A percentile compares a stretch with the other conserved stretches of the same genome.
Evolutionary conservation across 2,329 filamentous ascomycete genomes (phyloP).

Genomic region (Aspergillus spinulosporus): DNA sequence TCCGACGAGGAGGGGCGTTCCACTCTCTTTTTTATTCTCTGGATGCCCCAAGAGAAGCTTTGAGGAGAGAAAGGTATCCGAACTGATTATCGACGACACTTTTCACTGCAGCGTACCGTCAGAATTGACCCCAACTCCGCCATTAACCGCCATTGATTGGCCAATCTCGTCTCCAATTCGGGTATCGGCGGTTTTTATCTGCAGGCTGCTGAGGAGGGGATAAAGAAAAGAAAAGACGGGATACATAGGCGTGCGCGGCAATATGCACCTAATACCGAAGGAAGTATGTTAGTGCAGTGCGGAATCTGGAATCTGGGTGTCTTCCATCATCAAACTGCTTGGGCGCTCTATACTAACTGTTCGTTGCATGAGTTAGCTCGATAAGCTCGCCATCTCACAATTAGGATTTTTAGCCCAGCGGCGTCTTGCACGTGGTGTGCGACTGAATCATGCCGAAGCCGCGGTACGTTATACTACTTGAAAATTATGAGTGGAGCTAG

Average conservation of each 20-base stretch:
- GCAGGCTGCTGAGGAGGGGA: conserved; percentile 18
- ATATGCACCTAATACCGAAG: conserved; percentile 50
- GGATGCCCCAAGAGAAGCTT: background rate
- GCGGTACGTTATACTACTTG: conserved; percentile 53
- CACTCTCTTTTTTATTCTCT: conserved; percentile 11
- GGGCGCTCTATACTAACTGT: conserved; percentile 1
- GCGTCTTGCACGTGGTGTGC: conserved; percentile 81
- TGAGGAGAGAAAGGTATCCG: background rate
- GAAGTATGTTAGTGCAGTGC: conserved; percentile 35
- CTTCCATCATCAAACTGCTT: background rate
- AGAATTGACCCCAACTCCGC: background rate
- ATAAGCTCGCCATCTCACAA: conserved; percentile 93
- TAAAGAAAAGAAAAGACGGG: background rate
- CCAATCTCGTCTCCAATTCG: conserved; percentile 10
- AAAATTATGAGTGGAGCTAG: background rate
- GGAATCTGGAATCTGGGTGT: conserved; percentile 6
- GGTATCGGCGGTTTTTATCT: conserved; percentile 15
- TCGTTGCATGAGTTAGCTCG: conserved; percentile 60
- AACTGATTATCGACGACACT: background rate
- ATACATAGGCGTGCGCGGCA: conserved; percentile 7
- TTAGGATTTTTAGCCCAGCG: conserved; percentile 83
- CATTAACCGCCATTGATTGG: conserved; percentile 15
- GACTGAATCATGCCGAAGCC: conserved; percentile 87
- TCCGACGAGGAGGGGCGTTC: background rate
- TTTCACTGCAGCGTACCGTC: background rate